Conservation (phyloP, 495 filamentous ascomycete species). For the Parathielavia appendiculata region DNA sequence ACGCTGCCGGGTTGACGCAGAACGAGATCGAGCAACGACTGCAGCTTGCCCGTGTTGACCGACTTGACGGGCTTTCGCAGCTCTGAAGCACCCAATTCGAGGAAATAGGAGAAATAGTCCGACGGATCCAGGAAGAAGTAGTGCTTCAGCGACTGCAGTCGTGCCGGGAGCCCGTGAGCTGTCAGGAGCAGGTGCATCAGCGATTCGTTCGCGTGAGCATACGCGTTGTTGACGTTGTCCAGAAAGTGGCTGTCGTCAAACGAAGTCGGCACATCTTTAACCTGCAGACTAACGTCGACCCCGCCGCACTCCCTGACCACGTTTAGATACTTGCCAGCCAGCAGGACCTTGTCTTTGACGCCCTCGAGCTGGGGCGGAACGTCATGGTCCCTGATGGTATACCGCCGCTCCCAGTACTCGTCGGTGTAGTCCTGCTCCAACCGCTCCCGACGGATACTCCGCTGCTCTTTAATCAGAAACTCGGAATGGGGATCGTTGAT, state of each 20-base stretch:
- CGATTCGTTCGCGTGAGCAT: conserved; percentile 91
- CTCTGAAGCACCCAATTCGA: conserved; percentile 83
- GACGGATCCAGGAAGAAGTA: conserved; percentile 98
- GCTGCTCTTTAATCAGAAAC: conserved; percentile 92
- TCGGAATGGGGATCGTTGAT: conserved; percentile 93
- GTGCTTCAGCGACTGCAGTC: conserved; percentile 87
- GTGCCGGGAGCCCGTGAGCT: conserved; percentile 80
- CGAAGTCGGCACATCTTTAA: conserved; percentile 80
- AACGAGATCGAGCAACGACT: conserved; percentile 89
- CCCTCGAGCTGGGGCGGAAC: conserved; percentile 88
- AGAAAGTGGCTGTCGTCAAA: conserved; percentile 88
- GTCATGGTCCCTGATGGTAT: conserved; percentile 85
- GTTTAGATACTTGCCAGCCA: conserved; percentile 96
- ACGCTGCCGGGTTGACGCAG: conserved; percentile 92
- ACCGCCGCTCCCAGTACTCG: conserved; percentile 98
- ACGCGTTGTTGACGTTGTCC: conserved; percentile 92
- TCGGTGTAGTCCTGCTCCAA: conserved; percentile 96
- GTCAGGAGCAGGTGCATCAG: conserved; percentile 88
- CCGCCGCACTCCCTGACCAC: conserved; percentile 96
- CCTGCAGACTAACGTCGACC: conserved; percentile 85
- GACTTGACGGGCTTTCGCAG: conserved; percentile 78
- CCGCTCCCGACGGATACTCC: conserved; percentile 85
- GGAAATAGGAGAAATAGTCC: conserved; percentile 96
- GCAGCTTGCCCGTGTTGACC: conserved; percentile 88
- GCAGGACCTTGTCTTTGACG: conserved; percentile 87